Base-by-base conservation (phyloP, 2,329 filamentous ascomycete genomes). In the Colletotrichum filicis region DNA sequence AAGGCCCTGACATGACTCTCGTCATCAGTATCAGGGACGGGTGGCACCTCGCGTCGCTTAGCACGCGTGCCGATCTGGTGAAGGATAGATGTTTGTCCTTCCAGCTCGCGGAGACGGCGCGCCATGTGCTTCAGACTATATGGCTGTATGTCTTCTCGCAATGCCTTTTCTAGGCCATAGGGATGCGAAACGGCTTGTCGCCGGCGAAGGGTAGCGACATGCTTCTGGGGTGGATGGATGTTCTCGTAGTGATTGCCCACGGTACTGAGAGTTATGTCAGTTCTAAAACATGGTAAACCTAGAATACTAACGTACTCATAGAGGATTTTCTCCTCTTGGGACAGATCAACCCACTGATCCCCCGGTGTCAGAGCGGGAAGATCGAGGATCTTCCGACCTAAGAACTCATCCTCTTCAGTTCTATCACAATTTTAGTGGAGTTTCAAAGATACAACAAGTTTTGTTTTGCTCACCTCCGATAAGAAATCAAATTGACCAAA, bases 121-220 rank as follows among this genome's bases (percentile, higher is more conserved):
- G 19, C 14, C 11, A 52, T 5, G 2, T 71, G 26, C 1, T 24
- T 24, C 8, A 55, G 32, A 3, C 57, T 6, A 8, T 65, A 14
- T 5, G 80, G 22, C 0, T 24, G 52, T 14, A 2, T 74, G 11
- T 0, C 12, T 5, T 5, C 60, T 9, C 56, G 74, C 11, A 81
- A 66, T n/a, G 79, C 63, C 1, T n/a, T 75, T 19, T 82, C 80
- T 0, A 82, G 69, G 28, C 72, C 78, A 68, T 81, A 80, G 0
- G 75, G 52, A 46, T 82, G 80, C 1, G 80, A 82, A 0, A 76
- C 63, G 0, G 71, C 60, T 55, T 80, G 78, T 0, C 77, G 70
- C 0, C 76, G 24, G 2, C 73, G 53, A n/a, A 30, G 32, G 4
- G 16, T 37, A 11, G 37, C 28, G 7, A 28, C 19, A 5, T 22